phyloP scores from a whole-genome alignment of 2,329 filamentous ascomycete genomes.

The Fusarium albosuccineum region DNA sequence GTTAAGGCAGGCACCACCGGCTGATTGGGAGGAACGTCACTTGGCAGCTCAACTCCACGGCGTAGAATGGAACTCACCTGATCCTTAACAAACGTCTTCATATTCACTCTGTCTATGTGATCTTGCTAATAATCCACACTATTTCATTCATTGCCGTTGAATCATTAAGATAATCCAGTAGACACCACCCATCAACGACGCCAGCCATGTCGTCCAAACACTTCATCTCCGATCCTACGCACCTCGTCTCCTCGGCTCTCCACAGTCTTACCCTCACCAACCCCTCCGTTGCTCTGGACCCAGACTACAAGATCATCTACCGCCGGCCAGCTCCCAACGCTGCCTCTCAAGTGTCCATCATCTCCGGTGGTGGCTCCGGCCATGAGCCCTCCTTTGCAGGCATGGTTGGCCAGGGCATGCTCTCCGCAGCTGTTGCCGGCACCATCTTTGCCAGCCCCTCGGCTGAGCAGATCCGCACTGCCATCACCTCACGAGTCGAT shows the following conservation, averaged over 20 bases:
- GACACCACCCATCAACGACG: no score
- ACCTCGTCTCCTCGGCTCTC: conserved; percentile 83
- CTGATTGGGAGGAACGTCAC: conserved; percentile 7
- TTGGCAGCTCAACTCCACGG: background rate
- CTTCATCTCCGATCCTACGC: conserved; percentile 86
- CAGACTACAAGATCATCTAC: conserved; percentile 86
- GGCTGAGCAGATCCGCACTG: conserved; percentile 84
- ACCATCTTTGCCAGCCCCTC: conserved; percentile 88
- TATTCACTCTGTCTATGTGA: background rate
- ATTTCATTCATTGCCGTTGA: background rate
- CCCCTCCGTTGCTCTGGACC: conserved; percentile 83
- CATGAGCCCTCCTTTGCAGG: conserved; percentile 91
- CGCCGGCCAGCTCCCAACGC: conserved; percentile 66
- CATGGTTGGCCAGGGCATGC: conserved; percentile 85
- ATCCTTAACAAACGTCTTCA: background rate
- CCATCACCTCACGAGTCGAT: conserved; percentile 79
- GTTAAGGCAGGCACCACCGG: background rate
- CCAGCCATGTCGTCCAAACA: conserved; percentile 75
- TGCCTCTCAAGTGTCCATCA: conserved; percentile 78
- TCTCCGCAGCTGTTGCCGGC: conserved; percentile 85
- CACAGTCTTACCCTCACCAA: conserved; percentile 85
- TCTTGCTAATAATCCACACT: conserved; percentile 7
- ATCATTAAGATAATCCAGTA: no score
- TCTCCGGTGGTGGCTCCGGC: conserved; percentile 90
- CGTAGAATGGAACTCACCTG: conserved; percentile 13